A percentile compares a stretch with the other conserved stretches of the same genome.
These are phyloP conservation scores for Kwoniella europaea DNA, from an alignment of 768 basidiomycete species.

Conservation along the genomic window DNA sequence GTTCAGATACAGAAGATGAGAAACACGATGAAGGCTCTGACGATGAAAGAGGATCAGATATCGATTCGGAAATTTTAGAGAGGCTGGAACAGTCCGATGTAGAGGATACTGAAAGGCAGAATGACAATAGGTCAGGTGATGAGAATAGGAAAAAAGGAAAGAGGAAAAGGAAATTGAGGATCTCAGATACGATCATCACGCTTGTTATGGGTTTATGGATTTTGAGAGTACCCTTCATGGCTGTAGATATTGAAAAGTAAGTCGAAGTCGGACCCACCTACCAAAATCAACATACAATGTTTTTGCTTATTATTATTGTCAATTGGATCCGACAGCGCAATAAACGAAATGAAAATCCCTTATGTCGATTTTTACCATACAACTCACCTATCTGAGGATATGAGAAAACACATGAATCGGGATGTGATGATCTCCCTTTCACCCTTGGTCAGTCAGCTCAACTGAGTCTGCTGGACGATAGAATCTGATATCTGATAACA, in stretches of 20 bases:
- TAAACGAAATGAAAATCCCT: slow-evolving; percentile 76
- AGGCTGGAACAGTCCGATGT: slow-evolving; percentile 23
- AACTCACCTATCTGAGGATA: slow-evolving; percentile 64
- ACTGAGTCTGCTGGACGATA: not conserved
- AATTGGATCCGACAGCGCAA: slow-evolving; percentile 62
- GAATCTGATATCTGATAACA: not conserved
- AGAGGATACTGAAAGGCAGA: slow-evolving; percentile 15
- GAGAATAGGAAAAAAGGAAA: slow-evolving; percentile 6
- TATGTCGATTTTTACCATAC: slow-evolving; percentile 73
- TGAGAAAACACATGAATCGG: slow-evolving; percentile 75
- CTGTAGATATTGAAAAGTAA: slow-evolving; percentile 75
- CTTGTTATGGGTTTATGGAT: slow-evolving; percentile 79
- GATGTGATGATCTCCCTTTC: slow-evolving; percentile 70
- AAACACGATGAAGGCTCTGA: slow-evolving; percentile 38
- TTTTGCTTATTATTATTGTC: no score
- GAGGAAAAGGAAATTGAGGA: slow-evolving; percentile 50
- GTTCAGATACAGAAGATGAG: slow-evolving; percentile 29
- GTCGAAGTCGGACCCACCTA: slow-evolving; percentile 37
- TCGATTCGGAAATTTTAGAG: slow-evolving; percentile 41
- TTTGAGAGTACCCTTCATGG: slow-evolving; percentile 74
- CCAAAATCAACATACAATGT: no score
- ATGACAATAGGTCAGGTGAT: not conserved
- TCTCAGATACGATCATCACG: slow-evolving; percentile 68
- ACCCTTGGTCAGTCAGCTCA: slow-evolving; percentile 64
- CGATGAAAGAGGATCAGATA: slow-evolving; percentile 27